Evolutionary conservation across 352 stramenopile genomes (phyloP).

Genomic region (Ophiocytium majus): DNA sequence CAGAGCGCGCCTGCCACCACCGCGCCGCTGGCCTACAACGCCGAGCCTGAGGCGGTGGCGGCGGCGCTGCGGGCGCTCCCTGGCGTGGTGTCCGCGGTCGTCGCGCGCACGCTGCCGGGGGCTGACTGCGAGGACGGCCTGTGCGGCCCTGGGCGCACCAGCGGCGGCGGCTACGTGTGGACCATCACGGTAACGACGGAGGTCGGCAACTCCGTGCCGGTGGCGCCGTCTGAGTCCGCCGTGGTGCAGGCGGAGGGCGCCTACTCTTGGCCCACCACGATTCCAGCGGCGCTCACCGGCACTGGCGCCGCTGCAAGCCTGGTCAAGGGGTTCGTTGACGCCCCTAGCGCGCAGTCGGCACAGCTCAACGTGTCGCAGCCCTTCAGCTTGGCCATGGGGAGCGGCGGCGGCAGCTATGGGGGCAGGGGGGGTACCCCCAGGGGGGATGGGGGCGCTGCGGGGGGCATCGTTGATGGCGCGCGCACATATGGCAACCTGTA

Average conservation of each 20-base stretch:
- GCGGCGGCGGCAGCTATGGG: conserved; percentile 63
- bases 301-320: conserved; percentile 58
- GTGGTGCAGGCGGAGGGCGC: background rate
- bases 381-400: conserved; percentile 85
- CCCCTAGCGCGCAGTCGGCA: conserved; percentile 12
- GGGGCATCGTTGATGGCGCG: conserved; percentile 38
- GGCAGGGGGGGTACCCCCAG: conserved; percentile 56
- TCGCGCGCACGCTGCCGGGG: conserved; percentile 69
- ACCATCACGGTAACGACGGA: conserved; percentile 82
- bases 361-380: conserved; percentile 63
- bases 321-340: conserved; percentile 32
- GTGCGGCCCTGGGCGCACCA: conserved; percentile 71
- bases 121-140: conserved; percentile 66
- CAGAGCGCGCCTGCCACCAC: conserved; percentile 57
- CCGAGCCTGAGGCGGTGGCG: conserved; percentile 67
- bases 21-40: conserved; percentile 66
- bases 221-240: conserved; percentile 68
- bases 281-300: conserved; percentile 7
- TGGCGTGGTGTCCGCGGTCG: conserved; percentile 67
- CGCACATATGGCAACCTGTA: conserved; percentile 35
- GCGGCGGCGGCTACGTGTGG: conserved; percentile 77
- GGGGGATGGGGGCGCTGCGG: conserved; percentile 62
- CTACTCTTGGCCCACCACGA: conserved; percentile 27
- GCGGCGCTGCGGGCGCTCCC: conserved; percentile 62
- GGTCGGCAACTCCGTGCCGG: conserved; percentile 71